Evolutionary conservation across 345 rosid genomes (phyloP).

Genomic region (Schrenkiella parvula): DNA sequence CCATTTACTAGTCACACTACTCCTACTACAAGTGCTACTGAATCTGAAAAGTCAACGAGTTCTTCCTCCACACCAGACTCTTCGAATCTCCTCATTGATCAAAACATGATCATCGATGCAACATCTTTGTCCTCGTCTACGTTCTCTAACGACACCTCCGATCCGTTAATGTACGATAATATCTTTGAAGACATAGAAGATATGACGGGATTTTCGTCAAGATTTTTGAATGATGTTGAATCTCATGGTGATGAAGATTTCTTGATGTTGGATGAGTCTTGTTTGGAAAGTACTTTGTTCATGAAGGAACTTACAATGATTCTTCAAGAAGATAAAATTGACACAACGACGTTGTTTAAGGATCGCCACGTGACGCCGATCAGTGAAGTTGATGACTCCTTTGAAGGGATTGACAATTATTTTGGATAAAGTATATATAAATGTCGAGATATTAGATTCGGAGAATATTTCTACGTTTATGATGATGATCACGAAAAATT

Average conservation of each 20-base stretch:
- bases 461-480: background rate
- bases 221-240: conserved; percentile 1
- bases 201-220: conserved; percentile 17
- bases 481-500: conserved; percentile 2
- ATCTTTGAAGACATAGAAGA: conserved; percentile 15
- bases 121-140: conserved; percentile 23
- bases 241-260: conserved; percentile 19
- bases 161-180: background rate
- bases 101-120: background rate
- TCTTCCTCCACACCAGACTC: conserved; percentile 14
- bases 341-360: background rate
- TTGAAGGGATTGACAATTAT: conserved; percentile 9
- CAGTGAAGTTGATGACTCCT: conserved; percentile 16
- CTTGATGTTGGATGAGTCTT: conserved; percentile 20
- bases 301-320: conserved; percentile 26
- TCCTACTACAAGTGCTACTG: conserved; percentile 11
- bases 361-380: background rate
- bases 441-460: background rate
- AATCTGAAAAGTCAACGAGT: conserved; percentile 14
- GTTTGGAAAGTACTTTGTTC: conserved; percentile 19
- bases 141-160: background rate
- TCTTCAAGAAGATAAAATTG: conserved; percentile 10
- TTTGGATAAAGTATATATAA: background rate
- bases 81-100: background rate
- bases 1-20: conserved; percentile 1